phyloP scores from a whole-genome alignment of 192 early-diverging fungal species.

The Coemansia reversa region DNA sequence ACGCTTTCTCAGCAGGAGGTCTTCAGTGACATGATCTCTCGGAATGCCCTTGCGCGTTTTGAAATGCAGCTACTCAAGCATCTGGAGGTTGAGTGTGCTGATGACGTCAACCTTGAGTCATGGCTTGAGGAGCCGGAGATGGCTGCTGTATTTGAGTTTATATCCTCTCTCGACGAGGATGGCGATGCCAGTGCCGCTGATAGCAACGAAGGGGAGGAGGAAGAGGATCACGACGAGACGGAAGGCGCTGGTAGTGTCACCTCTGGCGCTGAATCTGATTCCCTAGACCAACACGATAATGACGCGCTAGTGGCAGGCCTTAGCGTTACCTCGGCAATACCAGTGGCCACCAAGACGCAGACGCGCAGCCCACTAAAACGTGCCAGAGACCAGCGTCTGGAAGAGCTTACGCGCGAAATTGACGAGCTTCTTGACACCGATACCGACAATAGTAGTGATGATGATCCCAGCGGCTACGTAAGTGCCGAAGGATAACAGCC shows the following conservation, averaged over 20 bases:
- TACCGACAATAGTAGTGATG: slow-evolving; percentile 10
- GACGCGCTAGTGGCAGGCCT: not conserved
- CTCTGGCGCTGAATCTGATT: slow-evolving; percentile 23
- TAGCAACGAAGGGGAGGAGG: slow-evolving; percentile 9
- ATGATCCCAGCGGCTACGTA: slow-evolving; percentile 20
- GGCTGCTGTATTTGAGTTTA: slow-evolving; percentile 50
- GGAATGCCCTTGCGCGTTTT: slow-evolving; percentile 59
- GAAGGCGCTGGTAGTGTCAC: not conserved
- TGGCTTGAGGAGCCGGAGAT: slow-evolving; percentile 56
- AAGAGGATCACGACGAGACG: slow-evolving; percentile 15
- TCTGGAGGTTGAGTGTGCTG: slow-evolving; percentile 50
- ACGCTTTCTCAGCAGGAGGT: slow-evolving; percentile 50
- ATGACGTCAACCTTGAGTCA: slow-evolving; percentile 38
- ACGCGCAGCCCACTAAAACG: slow-evolving; percentile 41
- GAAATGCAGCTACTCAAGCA: slow-evolving; percentile 59
- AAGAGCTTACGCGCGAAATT: slow-evolving; percentile 51
- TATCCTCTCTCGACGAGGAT: slow-evolving; percentile 32
- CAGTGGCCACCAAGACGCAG: slow-evolving; percentile 16
- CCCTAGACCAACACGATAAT: not conserved
- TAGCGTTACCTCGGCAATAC: slow-evolving; percentile 22
- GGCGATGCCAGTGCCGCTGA: not conserved
- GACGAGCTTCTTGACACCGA: slow-evolving; percentile 47
- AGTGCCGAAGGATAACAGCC: slow-evolving; percentile 21
- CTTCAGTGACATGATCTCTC: slow-evolving; percentile 56
- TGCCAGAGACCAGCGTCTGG: slow-evolving; percentile 31